Conservation (phyloP, 2,329 filamentous ascomycete species). For the Ceratocystis cubensis region DNA sequence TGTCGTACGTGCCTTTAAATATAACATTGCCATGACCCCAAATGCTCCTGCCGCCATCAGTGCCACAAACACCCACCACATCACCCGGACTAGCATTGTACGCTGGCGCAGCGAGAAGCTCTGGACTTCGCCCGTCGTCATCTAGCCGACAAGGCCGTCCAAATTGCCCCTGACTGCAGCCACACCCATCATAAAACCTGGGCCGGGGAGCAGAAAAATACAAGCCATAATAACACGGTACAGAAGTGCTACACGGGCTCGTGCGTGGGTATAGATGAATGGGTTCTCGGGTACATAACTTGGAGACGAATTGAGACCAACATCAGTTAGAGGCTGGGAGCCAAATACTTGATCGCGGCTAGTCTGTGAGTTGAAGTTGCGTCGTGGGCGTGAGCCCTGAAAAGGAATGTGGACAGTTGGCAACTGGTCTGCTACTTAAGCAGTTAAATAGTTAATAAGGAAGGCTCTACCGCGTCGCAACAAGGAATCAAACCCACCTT, state of each 20-base stretch:
- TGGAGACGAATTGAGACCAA: slow-evolving; percentile 2
- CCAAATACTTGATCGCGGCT: slow-evolving; percentile 16
- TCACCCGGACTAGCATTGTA: slow-evolving; percentile 6
- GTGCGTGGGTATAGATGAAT: slow-evolving; percentile 1
- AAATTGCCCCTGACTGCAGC: slow-evolving; percentile 11
- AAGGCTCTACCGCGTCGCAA: too few species aligned
- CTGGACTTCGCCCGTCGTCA: slow-evolving; percentile 4
- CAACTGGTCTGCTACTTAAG: neutral
- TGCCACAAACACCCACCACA: slow-evolving; percentile 16
- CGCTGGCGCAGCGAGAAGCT: slow-evolving; percentile 14
- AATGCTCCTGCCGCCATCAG: slow-evolving; percentile 10
- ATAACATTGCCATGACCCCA: slow-evolving; percentile 14
- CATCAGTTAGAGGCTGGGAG: slow-evolving; percentile 4
- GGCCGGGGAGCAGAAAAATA: slow-evolving; percentile 5
- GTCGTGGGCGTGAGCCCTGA: neutral
- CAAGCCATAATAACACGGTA: slow-evolving; percentile 6
- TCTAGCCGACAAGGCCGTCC: slow-evolving; percentile 8
- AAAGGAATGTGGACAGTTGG: neutral
- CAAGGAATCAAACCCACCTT: neutral
- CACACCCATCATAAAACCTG: slow-evolving; percentile 12
- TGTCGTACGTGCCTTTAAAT: neutral
- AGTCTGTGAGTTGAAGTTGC: slow-evolving; percentile 2
- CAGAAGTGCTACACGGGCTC: neutral
- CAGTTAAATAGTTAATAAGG: neutral
- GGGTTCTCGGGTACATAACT: slow-evolving; percentile 10